These are phyloP conservation scores for Ceriops tagal DNA, from an alignment of 345 rosid genomes.

Conservation along the genomic window DNA sequence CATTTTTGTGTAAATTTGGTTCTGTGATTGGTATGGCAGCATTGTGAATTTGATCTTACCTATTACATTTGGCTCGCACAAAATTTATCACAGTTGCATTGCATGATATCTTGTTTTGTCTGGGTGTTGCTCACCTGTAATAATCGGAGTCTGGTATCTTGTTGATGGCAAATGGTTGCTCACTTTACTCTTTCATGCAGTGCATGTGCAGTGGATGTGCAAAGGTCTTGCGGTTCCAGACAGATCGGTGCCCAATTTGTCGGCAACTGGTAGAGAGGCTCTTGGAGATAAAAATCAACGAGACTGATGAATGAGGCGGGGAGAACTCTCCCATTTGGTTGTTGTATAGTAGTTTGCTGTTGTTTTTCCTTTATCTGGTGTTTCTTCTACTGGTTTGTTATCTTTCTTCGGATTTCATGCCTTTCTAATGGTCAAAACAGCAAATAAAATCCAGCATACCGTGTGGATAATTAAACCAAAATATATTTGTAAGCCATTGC, in stretches of 20 bases:
- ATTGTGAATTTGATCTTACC: background rate
- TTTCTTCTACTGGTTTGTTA: background rate
- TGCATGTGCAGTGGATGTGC: conserved; percentile 99
- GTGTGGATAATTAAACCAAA: conserved; percentile 15
- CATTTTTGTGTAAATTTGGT: background rate
- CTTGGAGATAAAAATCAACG: conserved; percentile 75
- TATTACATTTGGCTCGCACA: background rate
- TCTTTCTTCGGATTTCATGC: conserved; percentile 6
- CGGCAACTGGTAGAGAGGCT: conserved; percentile 95
- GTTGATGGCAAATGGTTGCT: conserved; percentile 6
- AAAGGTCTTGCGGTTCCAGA: conserved; percentile 83
- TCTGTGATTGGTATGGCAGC: background rate
- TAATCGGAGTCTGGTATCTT: background rate
- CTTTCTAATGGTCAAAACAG: conserved; percentile 25
- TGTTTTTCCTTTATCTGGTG: background rate
- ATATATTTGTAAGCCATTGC: conserved; percentile 18
- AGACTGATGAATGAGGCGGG: conserved; percentile 39
- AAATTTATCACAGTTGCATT: too few relatives aligned
- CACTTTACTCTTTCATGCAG: conserved; percentile 35
- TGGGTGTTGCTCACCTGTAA: too few relatives aligned
- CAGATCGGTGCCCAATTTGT: conserved; percentile 89
- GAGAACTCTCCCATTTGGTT: conserved; percentile 3
- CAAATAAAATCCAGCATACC: conserved; percentile 10
- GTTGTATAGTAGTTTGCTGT: conserved; percentile 29
- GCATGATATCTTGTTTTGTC: too few relatives aligned